A percentile compares a stretch with the other conserved stretches of the same genome.
Evolutionary conservation across 2,329 filamentous ascomycete genomes (phyloP).

Genomic region (Penicillium digitatum): DNA sequence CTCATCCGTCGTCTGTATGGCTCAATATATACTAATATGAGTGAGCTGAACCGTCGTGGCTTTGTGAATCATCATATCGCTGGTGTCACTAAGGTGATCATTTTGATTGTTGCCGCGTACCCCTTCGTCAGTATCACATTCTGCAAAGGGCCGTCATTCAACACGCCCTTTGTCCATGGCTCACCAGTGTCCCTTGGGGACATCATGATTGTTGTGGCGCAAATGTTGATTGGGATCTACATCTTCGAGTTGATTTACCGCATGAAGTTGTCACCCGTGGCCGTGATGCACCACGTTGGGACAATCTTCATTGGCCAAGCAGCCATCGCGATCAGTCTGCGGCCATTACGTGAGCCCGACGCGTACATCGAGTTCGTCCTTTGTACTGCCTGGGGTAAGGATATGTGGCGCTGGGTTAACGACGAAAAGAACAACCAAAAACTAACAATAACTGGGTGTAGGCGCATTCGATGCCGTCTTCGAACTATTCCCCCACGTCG

Average conservation of each 20-base stretch:
- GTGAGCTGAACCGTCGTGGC: constrained; percentile 36
- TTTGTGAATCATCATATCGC: constrained; percentile 50
- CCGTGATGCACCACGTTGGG: constrained; percentile 42
- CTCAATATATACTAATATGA: constrained; percentile 34
- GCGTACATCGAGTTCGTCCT: constrained; percentile 38
- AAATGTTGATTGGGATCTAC: constrained; percentile 47
- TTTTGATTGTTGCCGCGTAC: constrained; percentile 41
- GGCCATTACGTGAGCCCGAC: constrained; percentile 27
- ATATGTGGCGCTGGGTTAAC: fast-evolving
- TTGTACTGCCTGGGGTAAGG: constrained; percentile 41
- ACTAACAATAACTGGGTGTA: constrained; percentile 11
- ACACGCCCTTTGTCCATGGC: constrained; percentile 29
- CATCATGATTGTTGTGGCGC: constrained; percentile 38
- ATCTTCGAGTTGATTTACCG: constrained; percentile 47
- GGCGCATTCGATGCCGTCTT: constrained; percentile 47
- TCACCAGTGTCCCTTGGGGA: constrained; percentile 41
- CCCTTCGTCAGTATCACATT: constrained; percentile 43
- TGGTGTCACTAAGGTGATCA: constrained; percentile 40
- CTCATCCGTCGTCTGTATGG: constrained; percentile 37
- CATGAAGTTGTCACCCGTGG: constrained; percentile 40
- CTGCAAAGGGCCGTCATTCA: constrained; percentile 27
- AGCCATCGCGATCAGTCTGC: constrained; percentile 41
- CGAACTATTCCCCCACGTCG: constrained; percentile 47
- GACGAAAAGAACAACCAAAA: not conserved
- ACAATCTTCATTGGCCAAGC: constrained; percentile 43